Percentiles rank a stretch among this genome's conserved stretches.
Conservation (phyloP, 2,329 filamentous ascomycete species). For the Fusarium hostae region DNA sequence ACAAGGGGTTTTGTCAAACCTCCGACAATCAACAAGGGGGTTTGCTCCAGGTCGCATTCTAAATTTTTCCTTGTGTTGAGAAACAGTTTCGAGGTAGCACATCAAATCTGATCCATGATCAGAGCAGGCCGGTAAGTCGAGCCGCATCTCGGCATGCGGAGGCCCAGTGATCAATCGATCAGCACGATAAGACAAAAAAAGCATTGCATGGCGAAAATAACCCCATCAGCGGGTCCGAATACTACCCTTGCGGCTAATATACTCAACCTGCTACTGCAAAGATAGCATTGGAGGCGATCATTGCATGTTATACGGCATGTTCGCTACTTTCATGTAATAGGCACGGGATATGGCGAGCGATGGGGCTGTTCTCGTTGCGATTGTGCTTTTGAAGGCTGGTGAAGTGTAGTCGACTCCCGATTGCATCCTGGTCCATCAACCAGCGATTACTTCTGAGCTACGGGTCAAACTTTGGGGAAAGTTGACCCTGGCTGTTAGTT, state of each 20-base stretch:
- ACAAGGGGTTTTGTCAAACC: slow-evolving; percentile 4
- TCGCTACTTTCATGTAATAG: slow-evolving; percentile 2
- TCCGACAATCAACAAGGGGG: slow-evolving; percentile 12
- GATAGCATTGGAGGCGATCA: slow-evolving; percentile 17
- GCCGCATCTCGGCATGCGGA: not conserved
- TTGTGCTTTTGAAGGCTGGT: slow-evolving; percentile 1
- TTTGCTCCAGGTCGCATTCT: slow-evolving; percentile 2
- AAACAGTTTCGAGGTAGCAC: not conserved
- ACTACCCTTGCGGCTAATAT: slow-evolving; percentile 12
- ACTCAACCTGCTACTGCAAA: slow-evolving; percentile 12
- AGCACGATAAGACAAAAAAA: not conserved
- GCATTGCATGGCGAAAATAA: slow-evolving; percentile 17
- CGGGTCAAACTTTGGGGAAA: slow-evolving; percentile 3
- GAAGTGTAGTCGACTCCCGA: slow-evolving; percentile 6
- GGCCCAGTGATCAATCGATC: slow-evolving; percentile 6
- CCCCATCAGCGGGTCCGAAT: slow-evolving; percentile 17
- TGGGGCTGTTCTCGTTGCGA: not conserved
- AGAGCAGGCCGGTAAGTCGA: not conserved
- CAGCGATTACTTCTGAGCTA: slow-evolving; percentile 9
- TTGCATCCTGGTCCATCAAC: slow-evolving; percentile 17
- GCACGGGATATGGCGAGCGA: slow-evolving; percentile 7
- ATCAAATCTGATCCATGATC: not conserved
- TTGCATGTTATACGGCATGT: slow-evolving; percentile 9
- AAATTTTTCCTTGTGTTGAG: not conserved
- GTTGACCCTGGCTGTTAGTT: slow-evolving; percentile 5